Base-by-base conservation (phyloP, 1,284 basidiomycete species). In the Mrakiaceae sp. region DNA sequence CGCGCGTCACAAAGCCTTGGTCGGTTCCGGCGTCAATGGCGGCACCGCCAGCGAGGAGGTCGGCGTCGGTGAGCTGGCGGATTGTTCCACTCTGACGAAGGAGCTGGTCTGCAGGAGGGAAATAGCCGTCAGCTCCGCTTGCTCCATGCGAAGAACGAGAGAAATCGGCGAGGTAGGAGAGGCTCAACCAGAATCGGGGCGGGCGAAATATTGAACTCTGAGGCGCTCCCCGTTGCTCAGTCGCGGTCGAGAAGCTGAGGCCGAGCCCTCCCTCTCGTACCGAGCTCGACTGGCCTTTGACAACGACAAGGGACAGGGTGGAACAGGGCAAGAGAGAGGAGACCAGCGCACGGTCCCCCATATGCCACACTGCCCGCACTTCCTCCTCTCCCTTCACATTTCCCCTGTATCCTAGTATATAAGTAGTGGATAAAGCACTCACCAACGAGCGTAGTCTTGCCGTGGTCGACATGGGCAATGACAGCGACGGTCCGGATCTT, bases 31-130 rank as follows among this genome's bases (percentile, higher is more conserved):
- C 43, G 16, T 58, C 62, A 39, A 52, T 55, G 8, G 61, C 57
- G 8, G 46, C 5, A 9, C 46, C 47, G 40, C 59, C 60, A 11
- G 43, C 56, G 8, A 57, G 11, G 27, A 66, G 65, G 27, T 40
- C 39, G 44, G 40, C 43, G 43, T 56, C 62, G 14, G 52, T 50
- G 5, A 63, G 52, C 61, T 63, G 59, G 39, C 60, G 58, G 53
- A 66, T 58, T 12, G 65, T 66, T 16, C 65, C 65, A 7, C 57
- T 60, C 56, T 66, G 65, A 43, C 65, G 61, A 42, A 66, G 65
- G 12, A 66, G 62, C 54, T 66, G 65, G 55, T 66, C 65, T 16
- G 60, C 62, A 46, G 47, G 55, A 14, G 14, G 43, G 7, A 12
- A 58, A 43, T 43, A 42, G 42, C 6, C 51, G 57, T 27, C 27